Conservation (phyloP, 116 monocot species). For the Zostera marina region DNA sequence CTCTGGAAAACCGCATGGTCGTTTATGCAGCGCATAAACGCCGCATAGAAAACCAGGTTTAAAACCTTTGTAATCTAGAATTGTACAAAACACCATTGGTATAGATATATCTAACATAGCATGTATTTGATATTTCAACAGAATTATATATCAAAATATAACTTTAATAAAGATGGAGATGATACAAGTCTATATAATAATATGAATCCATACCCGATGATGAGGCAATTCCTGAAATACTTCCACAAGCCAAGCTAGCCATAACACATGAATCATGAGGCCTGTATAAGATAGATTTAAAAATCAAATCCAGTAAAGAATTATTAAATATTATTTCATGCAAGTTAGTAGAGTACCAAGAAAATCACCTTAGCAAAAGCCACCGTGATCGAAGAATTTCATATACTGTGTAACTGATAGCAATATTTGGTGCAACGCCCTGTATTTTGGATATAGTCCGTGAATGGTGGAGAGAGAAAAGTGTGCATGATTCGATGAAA, state of each 20-base stretch:
- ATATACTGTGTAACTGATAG: conserved; percentile 73
- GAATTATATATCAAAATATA: too few species aligned
- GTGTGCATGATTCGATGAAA: neutral
- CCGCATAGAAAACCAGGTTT: too few species aligned
- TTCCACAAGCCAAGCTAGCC: conserved; percentile 73
- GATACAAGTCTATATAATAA: neutral
- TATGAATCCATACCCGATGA: conserved; percentile 42
- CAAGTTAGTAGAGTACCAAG: conserved; percentile 4
- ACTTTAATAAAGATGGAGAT: too few species aligned
- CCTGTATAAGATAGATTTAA: conserved; percentile 13
- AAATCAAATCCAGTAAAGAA: neutral
- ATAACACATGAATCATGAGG: conserved; percentile 50
- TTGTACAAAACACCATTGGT: too few species aligned
- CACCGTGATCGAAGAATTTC: conserved; percentile 56
- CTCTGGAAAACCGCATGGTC: too few species aligned
- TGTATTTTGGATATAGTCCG: conserved; percentile 8
- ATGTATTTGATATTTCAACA: too few species aligned
- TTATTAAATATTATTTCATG: neutral
- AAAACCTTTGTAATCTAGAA: too few species aligned
- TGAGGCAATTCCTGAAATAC: conserved; percentile 75
- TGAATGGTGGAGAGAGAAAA: neutral
- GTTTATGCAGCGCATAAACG: too few species aligned
- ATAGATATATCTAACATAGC: too few species aligned
- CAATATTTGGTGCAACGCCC: conserved; percentile 83
- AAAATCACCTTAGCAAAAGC: conserved; percentile 48